These are phyloP conservation scores for Magnolia kwangsiensis DNA, from an alignment of 164 flowering plant genomes.

Conservation along the genomic window DNA sequence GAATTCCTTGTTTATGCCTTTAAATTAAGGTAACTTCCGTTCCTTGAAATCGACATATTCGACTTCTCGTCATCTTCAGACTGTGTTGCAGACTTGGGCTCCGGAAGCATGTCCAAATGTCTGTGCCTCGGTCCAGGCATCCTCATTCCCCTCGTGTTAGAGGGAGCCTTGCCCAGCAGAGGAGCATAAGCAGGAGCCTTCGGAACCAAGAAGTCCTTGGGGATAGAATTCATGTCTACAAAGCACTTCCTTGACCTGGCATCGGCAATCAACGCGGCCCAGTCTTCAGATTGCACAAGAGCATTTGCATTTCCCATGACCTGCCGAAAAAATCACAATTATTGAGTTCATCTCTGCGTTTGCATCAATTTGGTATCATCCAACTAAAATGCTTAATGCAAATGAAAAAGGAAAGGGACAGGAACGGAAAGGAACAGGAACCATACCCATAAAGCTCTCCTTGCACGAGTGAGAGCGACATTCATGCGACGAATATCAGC, in stretches of 20 bases:
- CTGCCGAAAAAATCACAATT: slow-evolving; percentile 28
- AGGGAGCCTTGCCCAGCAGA: slow-evolving; percentile 34
- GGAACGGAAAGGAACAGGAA: background rate
- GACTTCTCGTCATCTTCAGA: slow-evolving; percentile 43
- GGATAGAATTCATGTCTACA: slow-evolving; percentile 75
- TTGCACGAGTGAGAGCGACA: slow-evolving; percentile 98
- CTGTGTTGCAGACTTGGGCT: slow-evolving; percentile 61
- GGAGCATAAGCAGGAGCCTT: slow-evolving; percentile 38
- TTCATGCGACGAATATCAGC: slow-evolving; percentile 96
- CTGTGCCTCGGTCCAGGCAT: slow-evolving; percentile 54
- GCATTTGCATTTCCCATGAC: slow-evolving; percentile 94
- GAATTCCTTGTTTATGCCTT: slow-evolving; percentile 44
- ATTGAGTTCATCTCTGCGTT: background rate
- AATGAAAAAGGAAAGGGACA: background rate
- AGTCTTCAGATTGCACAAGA: slow-evolving; percentile 74
- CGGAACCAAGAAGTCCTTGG: slow-evolving; percentile 60
- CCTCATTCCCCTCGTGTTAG: slow-evolving; percentile 48
- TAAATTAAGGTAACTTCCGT: slow-evolving; percentile 41
- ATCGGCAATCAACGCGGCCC: slow-evolving; percentile 87
- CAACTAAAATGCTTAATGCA: background rate
- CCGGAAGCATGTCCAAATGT: slow-evolving; percentile 47
- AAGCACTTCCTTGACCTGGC: slow-evolving; percentile 79
- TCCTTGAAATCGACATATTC: slow-evolving; percentile 31
- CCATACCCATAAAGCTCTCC: slow-evolving; percentile 93
- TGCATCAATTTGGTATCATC: background rate